These are phyloP conservation scores for Tylopilus vinaceipallidus DNA, from an alignment of 768 basidiomycete genomes.

Conservation along the genomic window DNA sequence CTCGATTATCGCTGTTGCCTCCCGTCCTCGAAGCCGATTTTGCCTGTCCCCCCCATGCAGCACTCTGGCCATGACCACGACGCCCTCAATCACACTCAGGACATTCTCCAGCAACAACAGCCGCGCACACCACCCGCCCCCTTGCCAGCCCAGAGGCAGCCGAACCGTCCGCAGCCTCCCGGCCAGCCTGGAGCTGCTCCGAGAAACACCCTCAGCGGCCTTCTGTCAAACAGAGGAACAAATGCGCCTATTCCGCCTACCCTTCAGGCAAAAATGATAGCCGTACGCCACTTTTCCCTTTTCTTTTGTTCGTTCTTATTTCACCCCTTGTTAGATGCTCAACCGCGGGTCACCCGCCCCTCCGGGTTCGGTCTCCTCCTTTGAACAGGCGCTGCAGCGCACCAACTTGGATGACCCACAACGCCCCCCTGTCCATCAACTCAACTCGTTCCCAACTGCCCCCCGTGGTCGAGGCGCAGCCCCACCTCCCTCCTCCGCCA, in stretches of 20 bases:
- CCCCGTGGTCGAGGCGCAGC: slow-evolving; percentile 30
- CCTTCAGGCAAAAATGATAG: slow-evolving; percentile 92
- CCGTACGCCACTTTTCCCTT: slow-evolving; percentile 46
- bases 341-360: slow-evolving; percentile 36
- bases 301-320: slow-evolving; percentile 7
- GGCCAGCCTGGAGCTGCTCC: slow-evolving; percentile 12
- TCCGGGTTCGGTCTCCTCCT: slow-evolving; percentile 29
- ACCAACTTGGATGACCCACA: slow-evolving; percentile 29
- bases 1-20: slow-evolving; percentile 30
- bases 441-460: slow-evolving; percentile 35
- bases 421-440: slow-evolving; percentile 33
- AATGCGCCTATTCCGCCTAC: slow-evolving; percentile 81
- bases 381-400: slow-evolving; percentile 40
- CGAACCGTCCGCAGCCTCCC: slow-evolving; percentile 14
- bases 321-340: slow-evolving; percentile 41
- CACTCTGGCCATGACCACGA: slow-evolving; percentile 19
- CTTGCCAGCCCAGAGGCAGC: slow-evolving; percentile 18
- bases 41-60: slow-evolving; percentile 18
- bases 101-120: background rate
- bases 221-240: slow-evolving; percentile 43
- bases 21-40: slow-evolving; percentile 12
- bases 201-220: slow-evolving; percentile 35
- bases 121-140: background rate
- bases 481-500: slow-evolving; percentile 37
- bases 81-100: background rate